These are phyloP conservation scores for Amauroascus verrucosus DNA, from an alignment of 2,329 filamentous ascomycete species.

Conservation along the genomic window DNA sequence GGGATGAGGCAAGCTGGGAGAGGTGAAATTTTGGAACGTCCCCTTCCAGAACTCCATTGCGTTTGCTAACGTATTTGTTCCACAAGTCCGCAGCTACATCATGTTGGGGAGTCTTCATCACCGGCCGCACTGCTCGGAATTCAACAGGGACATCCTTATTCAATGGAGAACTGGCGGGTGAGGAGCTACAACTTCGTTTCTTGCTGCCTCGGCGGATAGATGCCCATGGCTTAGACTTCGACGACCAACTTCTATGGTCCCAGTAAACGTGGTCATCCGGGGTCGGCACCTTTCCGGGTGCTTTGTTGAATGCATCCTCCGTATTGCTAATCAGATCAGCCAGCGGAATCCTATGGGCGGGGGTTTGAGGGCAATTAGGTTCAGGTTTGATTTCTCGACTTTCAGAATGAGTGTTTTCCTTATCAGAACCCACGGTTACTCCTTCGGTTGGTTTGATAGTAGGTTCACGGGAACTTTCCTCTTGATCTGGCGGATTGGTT, in stretches of 20 bases:
- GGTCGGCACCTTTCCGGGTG: slow-evolving; percentile 41
- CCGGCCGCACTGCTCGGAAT: slow-evolving; percentile 47
- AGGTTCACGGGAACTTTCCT: background rate
- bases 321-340: slow-evolving; percentile 52
- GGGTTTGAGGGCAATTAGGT: slow-evolving; percentile 46
- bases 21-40: slow-evolving; percentile 48
- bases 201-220: slow-evolving; percentile 39
- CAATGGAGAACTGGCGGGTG: slow-evolving; percentile 58
- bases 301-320: slow-evolving; percentile 43
- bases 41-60: slow-evolving; percentile 35
- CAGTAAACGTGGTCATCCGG: slow-evolving; percentile 53
- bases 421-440: background rate
- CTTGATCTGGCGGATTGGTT: background rate
- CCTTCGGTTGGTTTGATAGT: background rate
- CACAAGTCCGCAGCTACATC: slow-evolving; percentile 67
- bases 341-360: slow-evolving; percentile 48
- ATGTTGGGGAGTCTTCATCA: slow-evolving; percentile 55
- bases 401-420: slow-evolving; percentile 10
- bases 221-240: slow-evolving; percentile 40
- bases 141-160: slow-evolving; percentile 42
- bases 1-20: slow-evolving; percentile 58
- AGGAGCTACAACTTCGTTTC: slow-evolving; percentile 65
- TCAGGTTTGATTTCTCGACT: slow-evolving; percentile 21
- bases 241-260: slow-evolving; percentile 41
- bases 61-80: slow-evolving; percentile 58